Base-by-base conservation (phyloP, 768 basidiomycete genomes). In the Cystobasidium tubakii region DNA sequence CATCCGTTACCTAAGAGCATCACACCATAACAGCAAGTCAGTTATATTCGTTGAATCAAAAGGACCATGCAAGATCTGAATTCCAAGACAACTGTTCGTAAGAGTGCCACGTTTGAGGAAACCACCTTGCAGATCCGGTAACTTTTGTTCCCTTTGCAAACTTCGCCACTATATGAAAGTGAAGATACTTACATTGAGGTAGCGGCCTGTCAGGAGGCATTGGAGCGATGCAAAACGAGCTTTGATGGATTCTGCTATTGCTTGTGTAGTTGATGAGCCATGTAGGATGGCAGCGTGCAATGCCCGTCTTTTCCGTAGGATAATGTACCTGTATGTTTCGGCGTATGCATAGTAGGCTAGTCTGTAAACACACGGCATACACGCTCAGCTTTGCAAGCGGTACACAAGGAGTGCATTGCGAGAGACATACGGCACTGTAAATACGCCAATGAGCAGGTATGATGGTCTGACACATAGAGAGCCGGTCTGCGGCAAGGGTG, bases 1-100 rank as follows among this genome's bases (percentile, higher is more conserved):
- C 75, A 53, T 53, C 65, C 7, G 75, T 73, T n/a, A 27, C 66
- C 57, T 66, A n/a, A n/a, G n/a, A n/a, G n/a, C n/a, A n/a, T n/a
- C n/a, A n/a, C n/a, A n/a, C n/a, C n/a, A n/a, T n/a, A n/a, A n/a
- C n/a, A n/a, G n/a, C n/a, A n/a, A n/a, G n/a, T n/a, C n/a, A n/a
- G n/a, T n/a, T n/a, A n/a, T n/a, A n/a, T n/a, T n/a, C n/a, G n/a
- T n/a, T n/a, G n/a, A n/a, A n/a, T n/a, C n/a, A n/a, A n/a, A n/a
- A n/a, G n/a, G n/a, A n/a, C n/a, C n/a, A n/a, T n/a, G n/a, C n/a
- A n/a, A n/a, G n/a, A n/a, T n/a, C n/a, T n/a, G n/a, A n/a, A n/a
- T 66, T 21, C 27, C 25, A 29, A 21, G 36, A 29, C n/a, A n/a
- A n/a, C n/a, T n/a, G n/a, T n/a, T n/a, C n/a, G n/a, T n/a, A n/a